Evolutionary conservation across 164 flowering plant species (phyloP).

Genomic region (Berberis vulgaris): DNA sequence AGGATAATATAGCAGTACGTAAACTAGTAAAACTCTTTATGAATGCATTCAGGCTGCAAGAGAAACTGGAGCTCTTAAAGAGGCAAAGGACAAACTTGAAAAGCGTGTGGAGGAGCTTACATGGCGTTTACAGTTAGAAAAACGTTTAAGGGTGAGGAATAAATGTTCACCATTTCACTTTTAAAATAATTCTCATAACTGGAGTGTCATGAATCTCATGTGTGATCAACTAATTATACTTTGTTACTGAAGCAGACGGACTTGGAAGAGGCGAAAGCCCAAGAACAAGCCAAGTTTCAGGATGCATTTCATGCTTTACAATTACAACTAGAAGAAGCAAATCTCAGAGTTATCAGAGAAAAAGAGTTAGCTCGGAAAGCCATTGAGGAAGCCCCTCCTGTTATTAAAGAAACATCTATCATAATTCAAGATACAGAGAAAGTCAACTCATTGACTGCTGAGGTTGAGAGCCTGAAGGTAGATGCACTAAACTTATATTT

Average conservation of each 20-base stretch:
- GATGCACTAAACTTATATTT: neutral
- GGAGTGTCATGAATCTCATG: too few relatives aligned
- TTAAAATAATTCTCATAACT: neutral
- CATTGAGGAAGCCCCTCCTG: slow-evolving; percentile 96
- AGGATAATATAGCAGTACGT: neutral
- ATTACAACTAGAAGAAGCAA: slow-evolving; percentile 78
- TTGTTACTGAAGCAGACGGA: slow-evolving; percentile 48
- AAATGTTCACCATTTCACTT: slow-evolving; percentile 3
- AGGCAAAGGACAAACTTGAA: slow-evolving; percentile 92
- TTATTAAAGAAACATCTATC: slow-evolving; percentile 91
- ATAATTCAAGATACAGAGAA: slow-evolving; percentile 84
- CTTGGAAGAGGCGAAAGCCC: slow-evolving; percentile 85
- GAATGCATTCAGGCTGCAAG: slow-evolving; percentile 57
- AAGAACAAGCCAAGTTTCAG: slow-evolving; percentile 74
- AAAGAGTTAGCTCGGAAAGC: slow-evolving; percentile 90
- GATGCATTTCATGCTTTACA: slow-evolving; percentile 75
- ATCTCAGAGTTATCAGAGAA: slow-evolving; percentile 54
- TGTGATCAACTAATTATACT: too few relatives aligned
- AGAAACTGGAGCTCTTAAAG: slow-evolving; percentile 93
- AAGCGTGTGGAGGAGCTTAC: slow-evolving; percentile 87
- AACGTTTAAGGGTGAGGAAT: slow-evolving; percentile 63
- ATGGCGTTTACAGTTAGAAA: slow-evolving; percentile 84
- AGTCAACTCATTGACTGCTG: slow-evolving; percentile 66
- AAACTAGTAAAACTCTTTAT: slow-evolving; percentile 1
- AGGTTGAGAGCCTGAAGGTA: slow-evolving; percentile 87